phyloP scores from a whole-genome alignment of 441 rosid species.

The Macaranga tanarius region DNA sequence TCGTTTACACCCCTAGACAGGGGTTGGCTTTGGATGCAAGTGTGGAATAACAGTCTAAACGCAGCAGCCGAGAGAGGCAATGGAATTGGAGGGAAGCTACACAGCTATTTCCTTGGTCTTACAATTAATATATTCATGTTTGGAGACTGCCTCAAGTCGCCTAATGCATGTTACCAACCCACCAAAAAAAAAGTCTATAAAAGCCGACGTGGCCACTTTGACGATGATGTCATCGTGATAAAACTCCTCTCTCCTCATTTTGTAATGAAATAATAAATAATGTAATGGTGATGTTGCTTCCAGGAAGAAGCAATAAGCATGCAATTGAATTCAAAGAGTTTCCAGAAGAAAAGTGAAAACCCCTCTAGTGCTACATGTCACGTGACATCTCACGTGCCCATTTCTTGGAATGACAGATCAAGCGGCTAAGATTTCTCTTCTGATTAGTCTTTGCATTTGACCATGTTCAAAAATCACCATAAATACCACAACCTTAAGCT shows the following conservation, averaged over 20 bases:
- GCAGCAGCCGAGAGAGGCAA: no score
- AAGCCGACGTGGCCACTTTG: constrained; percentile 22
- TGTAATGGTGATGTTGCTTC: constrained; percentile 15
- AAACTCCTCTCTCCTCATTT: neutral
- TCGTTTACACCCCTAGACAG: no score
- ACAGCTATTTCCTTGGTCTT: no score
- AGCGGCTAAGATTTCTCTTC: constrained; percentile 24
- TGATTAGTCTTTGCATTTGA: constrained; percentile 21
- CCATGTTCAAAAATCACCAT: constrained; percentile 26
- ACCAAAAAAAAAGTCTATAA: constrained; percentile 2
- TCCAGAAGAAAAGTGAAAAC: constrained; percentile 2
- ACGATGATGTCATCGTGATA: constrained; percentile 21
- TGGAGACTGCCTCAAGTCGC: no score
- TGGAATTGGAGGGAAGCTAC: no score
- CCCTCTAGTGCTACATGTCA: neutral
- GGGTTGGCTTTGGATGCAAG: no score
- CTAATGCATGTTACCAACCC: neutral
- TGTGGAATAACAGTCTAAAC: no score
- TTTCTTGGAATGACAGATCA: neutral
- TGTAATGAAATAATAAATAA: no score
- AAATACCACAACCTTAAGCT: constrained; percentile 2
- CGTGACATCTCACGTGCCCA: constrained; percentile 26
- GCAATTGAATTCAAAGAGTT: neutral
- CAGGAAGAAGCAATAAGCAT: constrained; percentile 18
- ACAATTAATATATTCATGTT: no score